Evolutionary conservation across 352 stramenopile species (phyloP).

Genomic region (Peronosclerospora sorghi): DNA sequence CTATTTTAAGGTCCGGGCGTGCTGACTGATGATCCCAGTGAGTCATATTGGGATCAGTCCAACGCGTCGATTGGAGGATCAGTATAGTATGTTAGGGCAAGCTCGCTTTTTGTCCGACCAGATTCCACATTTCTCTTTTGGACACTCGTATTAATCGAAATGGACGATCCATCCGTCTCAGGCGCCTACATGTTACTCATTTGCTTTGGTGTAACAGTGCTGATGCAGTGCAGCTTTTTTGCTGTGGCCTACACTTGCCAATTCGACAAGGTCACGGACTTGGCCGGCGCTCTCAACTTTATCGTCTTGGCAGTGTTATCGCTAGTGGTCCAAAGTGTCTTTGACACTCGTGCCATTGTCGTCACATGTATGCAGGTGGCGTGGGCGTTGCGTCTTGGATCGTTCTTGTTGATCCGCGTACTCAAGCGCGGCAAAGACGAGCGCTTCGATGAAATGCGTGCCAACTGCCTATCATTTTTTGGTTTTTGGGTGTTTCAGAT

Average conservation of each 20-base stretch:
- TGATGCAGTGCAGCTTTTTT: conserved; percentile 56
- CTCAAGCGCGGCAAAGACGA: conserved; percentile 59
- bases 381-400: conserved; percentile 58
- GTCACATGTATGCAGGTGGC: conserved; percentile 30
- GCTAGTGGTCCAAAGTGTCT: conserved; percentile 33
- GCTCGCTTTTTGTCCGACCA: background rate
- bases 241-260: conserved; percentile 42
- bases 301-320: conserved; percentile 37
- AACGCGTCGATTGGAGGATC: no score
- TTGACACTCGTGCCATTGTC: conserved; percentile 35
- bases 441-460: conserved; percentile 69
- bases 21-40: no score
- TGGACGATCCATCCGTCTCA: conserved; percentile 17
- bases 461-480: conserved; percentile 51
- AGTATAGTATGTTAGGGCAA: no score
- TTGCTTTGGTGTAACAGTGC: conserved; percentile 31
- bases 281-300: conserved; percentile 55
- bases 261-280: conserved; percentile 58
- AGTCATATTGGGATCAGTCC: no score
- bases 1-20: no score
- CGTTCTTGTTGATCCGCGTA: conserved; percentile 53
- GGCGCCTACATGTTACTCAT: conserved; percentile 33
- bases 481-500: conserved; percentile 78
- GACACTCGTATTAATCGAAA: background rate
- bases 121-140: background rate